A percentile compares a stretch with the other conserved stretches of the same genome.
These are phyloP conservation scores for Dioscorea cayenensis DNA, from an alignment of 116 monocot species.

Conservation along the genomic window DNA sequence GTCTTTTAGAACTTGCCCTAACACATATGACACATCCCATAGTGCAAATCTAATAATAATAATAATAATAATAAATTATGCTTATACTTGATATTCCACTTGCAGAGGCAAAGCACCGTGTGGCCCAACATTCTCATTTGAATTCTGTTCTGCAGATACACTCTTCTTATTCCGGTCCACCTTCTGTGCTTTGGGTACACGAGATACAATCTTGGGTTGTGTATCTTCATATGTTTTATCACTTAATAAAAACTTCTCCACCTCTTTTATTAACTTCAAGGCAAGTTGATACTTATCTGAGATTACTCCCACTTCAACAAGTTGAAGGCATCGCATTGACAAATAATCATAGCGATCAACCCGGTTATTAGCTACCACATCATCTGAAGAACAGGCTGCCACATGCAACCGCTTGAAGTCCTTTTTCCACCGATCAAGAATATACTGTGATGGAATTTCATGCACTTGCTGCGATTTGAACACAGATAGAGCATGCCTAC, in stretches of 20 bases:
- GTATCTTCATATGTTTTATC: slow-evolving; percentile 40
- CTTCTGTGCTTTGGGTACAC: slow-evolving; percentile 25
- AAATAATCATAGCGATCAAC: slow-evolving; percentile 40
- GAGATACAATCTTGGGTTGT: slow-evolving; percentile 37
- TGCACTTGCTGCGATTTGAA: slow-evolving; percentile 53
- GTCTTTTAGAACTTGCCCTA: neutral
- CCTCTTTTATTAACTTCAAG: slow-evolving; percentile 36
- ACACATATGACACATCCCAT: neutral
- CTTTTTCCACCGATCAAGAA: slow-evolving; percentile 62
- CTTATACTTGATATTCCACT: slow-evolving; percentile 16
- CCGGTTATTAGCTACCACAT: slow-evolving; percentile 32
- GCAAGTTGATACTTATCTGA: slow-evolving; percentile 47
- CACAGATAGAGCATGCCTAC: slow-evolving; percentile 48
- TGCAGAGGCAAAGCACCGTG: slow-evolving; percentile 5
- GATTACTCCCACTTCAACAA: slow-evolving; percentile 34
- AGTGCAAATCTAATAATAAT: neutral
- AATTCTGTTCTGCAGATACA: slow-evolving; percentile 5
- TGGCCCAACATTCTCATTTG: slow-evolving; percentile 22
- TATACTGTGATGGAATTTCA: slow-evolving; percentile 44
- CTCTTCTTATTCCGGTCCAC: slow-evolving; percentile 7
- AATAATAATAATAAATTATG: neutral
- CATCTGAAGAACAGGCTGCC: slow-evolving; percentile 13
- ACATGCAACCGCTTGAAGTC: slow-evolving; percentile 47
- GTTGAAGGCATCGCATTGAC: slow-evolving; percentile 43
- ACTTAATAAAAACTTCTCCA: slow-evolving; percentile 35